Base-by-base conservation (phyloP, 2,329 filamentous ascomycete genomes). In the Paracoccidioides brasiliensis region DNA sequence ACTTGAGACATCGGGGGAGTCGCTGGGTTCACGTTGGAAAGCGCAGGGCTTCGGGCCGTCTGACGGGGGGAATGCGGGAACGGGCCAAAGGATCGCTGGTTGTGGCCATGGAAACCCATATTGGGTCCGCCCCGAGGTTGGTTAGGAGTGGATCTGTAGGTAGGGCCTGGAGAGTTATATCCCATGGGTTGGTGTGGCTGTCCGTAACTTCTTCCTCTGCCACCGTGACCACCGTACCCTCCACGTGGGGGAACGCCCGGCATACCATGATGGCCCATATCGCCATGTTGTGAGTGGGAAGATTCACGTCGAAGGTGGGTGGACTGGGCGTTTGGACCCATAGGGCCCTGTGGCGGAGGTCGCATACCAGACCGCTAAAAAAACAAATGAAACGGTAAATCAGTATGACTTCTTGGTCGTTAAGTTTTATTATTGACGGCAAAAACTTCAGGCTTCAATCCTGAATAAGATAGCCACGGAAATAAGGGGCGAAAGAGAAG, bases 291-390 rank as follows among this genome's bases (percentile, higher is more conserved):
- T 28, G 88, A 94, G 66, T 93, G 89, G 41, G 85, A 85, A 35
- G 91, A 96, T 69, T 91, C 86, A 63, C 89, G 85, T 65, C 91
- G 86, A 64, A 88, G 80, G 72, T 97, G 90, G 61, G 80, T 81
- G n/a, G 82, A 78, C 65, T 86, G 85, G 55, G 81, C 74, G 58
- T 78, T 80, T 63, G 83, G 76, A 58, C 79, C 76, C 60, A 80
- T 76, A 58, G 80, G 79, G 62, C 80, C 80, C 62, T 84, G 80
- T 58, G 81, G 78, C 62, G 81, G 80, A 72, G 89, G 83, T 67
- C 53, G 63, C 59, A 64, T 61, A 22, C 53, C 28, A 5, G 35
- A 35, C 28, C 60, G 56, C 57, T 64, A 62, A 58, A 59, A 48
- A 60, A 58, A 63, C 56, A 22, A 43, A 57, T 22, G 35, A 30